phyloP scores from a whole-genome alignment of 805 yeast species.

The Kuraishia capsulata region DNA sequence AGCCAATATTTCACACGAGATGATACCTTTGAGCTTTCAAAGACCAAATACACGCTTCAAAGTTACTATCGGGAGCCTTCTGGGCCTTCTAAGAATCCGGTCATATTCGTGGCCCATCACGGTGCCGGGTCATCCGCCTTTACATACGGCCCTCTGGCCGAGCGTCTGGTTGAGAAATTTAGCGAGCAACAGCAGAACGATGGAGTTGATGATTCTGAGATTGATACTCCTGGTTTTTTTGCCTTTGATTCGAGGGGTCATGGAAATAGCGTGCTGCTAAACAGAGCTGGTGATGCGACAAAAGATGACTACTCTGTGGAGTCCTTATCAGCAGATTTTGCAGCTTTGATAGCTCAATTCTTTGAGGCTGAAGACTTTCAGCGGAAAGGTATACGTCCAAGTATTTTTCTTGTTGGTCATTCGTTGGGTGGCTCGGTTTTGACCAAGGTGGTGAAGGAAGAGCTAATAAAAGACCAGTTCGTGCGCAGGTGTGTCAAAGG shows the following conservation, averaged over 20 bases:
- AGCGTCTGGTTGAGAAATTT: constrained; percentile 30
- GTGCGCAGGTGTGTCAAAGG: constrained; percentile 41
- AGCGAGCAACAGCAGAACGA: constrained; percentile 7
- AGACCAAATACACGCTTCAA: too few relatives aligned
- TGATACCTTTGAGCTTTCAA: too few relatives aligned
- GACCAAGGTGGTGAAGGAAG: constrained; percentile 35
- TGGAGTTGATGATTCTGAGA: constrained; percentile 6
- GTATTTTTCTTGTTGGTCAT: constrained; percentile 70
- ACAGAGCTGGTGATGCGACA: constrained; percentile 11
- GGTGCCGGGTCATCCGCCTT: constrained; percentile 92
- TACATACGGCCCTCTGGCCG: constrained; percentile 56
- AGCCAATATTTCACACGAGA: too few relatives aligned
- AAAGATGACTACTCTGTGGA: constrained; percentile 33
- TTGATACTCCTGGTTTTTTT: constrained; percentile 49
- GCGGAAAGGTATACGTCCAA: constrained; percentile 15
- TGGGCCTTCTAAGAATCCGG: constrained; percentile 28
- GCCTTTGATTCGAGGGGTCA: constrained; percentile 84
- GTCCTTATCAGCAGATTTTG: constrained; percentile 50
- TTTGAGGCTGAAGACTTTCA: constrained; percentile 10
- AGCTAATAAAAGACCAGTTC: constrained; percentile 9
- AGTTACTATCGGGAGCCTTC: neutral
- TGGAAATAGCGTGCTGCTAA: constrained; percentile 38
- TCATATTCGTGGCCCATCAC: constrained; percentile 68
- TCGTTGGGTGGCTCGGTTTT: constrained; percentile 88
- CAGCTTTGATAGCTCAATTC: constrained; percentile 34